Evolutionary conservation across 2,329 filamentous ascomycete genomes (phyloP), one percentile per base, ranked within the genome.

Genomic region (Lachnellula suecica): DNA sequence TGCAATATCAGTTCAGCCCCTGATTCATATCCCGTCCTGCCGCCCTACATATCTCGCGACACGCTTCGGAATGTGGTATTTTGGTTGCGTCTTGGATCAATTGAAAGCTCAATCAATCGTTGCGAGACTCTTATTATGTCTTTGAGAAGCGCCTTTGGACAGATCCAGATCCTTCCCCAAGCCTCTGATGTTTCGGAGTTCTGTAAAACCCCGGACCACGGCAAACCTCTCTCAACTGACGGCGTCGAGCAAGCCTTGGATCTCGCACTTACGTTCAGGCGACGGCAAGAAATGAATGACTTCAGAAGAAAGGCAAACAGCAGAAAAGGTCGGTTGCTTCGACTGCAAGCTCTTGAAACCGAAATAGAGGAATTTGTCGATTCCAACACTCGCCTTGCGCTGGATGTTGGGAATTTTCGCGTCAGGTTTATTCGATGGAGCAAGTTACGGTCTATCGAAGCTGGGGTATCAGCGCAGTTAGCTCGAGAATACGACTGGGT

Each of bases 1-100:
- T 64, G 62, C 47, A 59, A 60, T 10, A 56, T 66, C 15, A 40
- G 61, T 23, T 47, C 49, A 10, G 41, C 48, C 17, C 34, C 52
- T 29, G 43, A 52, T 29, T 42, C 56, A 13, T 24, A 25, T 9
- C 19, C 13, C 6, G 10, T 25, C 9, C 13, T 43, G 23, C 40
- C 40, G 20, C 20, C 11, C 20, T 25, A 15, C 22, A 4, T 43
- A 20, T 43, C 54, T 41, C 51, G 51, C 13, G 20, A 25, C 13
- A 43, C 51, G 22, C 17, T 64, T 22, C 50, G 52, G 8, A 54
- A 48, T 20, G 23, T 64, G 40, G 44, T 63, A 20, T 51, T 52
- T n/a, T 49, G 51, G 19, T 50, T 64, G 51, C 49, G 47, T 10
- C 27, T 63, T 23, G 52, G 49, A 11, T 55, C 56, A 37, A 19